Base-by-base conservation (phyloP, 192 early-diverging fungal genomes). In the Obelidium mucronatum region DNA sequence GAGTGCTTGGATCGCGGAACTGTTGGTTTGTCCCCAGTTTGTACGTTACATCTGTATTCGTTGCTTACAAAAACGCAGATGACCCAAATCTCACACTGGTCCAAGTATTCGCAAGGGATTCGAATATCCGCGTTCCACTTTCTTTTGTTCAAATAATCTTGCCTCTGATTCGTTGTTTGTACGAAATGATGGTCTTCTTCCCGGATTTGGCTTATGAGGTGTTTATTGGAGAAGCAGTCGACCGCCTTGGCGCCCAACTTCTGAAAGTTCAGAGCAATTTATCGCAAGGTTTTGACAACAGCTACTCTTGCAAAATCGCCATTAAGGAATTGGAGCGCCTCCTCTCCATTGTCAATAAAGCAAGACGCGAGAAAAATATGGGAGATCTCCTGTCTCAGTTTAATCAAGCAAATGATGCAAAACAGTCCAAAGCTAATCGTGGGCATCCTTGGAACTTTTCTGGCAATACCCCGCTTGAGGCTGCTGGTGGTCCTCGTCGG, bases 261-360 rank as follows among this genome's bases (percentile, higher is more conserved):
- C 33, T 24, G 15, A 13, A 56, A 15, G 30, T 55, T 24, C 15
- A 15, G 2, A 17, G 11, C 68, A 66, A 40, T 17, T 19, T 36
- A 28, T 39, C 64, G 24, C 17, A 5, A 5, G 8, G 31, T 37
- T 19, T 58, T 4, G 71, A 73, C 8, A 26, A 17, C 34, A 22
- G 28, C 0, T 73, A 61, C 40, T 33, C 56, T 13, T 1, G 13
- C 33, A 62, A 24, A 15, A 37, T 73, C 42, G 34, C 40, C 26
- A 65, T 22, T 22, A n/a, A 54, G 22, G 71, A 73, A 62, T 37
- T 64, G 13, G 71, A 58, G 17, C 53, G 58, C 1, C n/a, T 73
- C 11, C 37, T 36, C 53, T 63, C 56, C 71, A 73, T 73, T 1
- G 56, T 73, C 56, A 40, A 39, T 36, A 58, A 73, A 24, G 71